Evolutionary conservation across 1,284 basidiomycete genomes (phyloP).

Genomic region (Leccinum insolens): DNA sequence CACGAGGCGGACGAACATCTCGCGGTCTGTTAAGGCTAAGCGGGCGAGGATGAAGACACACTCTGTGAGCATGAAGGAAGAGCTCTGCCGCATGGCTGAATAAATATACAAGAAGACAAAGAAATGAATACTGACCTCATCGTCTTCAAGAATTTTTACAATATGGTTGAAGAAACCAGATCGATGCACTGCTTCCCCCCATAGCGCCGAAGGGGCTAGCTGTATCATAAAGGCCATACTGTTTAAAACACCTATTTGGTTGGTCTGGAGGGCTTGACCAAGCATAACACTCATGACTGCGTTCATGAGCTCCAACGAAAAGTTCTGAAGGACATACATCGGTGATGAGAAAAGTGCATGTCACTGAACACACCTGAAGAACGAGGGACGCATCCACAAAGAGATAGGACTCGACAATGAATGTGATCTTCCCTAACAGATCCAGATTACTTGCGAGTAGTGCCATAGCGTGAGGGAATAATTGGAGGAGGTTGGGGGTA

Average conservation of each 20-base stretch:
- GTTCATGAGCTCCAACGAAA: constrained; percentile 55
- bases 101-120: constrained; percentile 8
- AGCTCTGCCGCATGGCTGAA: constrained; percentile 41
- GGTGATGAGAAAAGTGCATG: background rate
- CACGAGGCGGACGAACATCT: constrained; percentile 69
- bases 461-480: constrained; percentile 68
- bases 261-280: constrained; percentile 50
- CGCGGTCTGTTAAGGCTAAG: constrained; percentile 62
- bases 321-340: constrained; percentile 40
- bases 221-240: constrained; percentile 63
- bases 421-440: constrained; percentile 66
- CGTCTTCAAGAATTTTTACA: constrained; percentile 59
- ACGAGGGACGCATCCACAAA: constrained; percentile 71
- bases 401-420: constrained; percentile 81
- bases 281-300: constrained; percentile 54
- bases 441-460: constrained; percentile 76
- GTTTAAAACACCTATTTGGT: constrained; percentile 60
- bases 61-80: constrained; percentile 60
- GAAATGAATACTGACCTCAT: constrained; percentile 51
- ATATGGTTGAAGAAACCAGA: constrained; percentile 71
- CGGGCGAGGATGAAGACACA: constrained; percentile 71
- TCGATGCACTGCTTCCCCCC: constrained; percentile 71
- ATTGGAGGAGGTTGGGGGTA: constrained; percentile 62
- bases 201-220: constrained; percentile 58
- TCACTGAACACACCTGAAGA: constrained; percentile 56